Conservation (phyloP, 129 eudicot genomes). For the Arctium lappa region DNA sequence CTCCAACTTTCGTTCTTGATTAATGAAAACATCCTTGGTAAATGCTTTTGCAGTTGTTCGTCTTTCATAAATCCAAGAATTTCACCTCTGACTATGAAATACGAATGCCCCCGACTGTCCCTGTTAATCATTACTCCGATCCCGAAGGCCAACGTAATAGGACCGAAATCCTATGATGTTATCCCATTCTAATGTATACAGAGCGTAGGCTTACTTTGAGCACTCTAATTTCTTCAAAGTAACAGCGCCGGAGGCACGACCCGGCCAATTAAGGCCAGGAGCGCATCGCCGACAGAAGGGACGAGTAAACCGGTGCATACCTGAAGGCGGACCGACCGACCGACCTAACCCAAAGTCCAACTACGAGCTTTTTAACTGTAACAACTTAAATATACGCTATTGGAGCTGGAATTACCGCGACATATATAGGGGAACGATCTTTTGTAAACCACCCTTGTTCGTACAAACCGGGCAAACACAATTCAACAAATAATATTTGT, state of each 20-base stretch:
- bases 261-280: not conserved
- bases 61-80: constrained; percentile 46
- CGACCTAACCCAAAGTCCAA: too few relatives aligned
- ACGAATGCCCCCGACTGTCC: constrained; percentile 28
- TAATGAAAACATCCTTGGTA: constrained; percentile 28
- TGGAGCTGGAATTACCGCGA: too few relatives aligned
- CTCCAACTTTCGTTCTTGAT: not conserved
- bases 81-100: constrained; percentile 29
- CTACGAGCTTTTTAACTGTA: too few relatives aligned
- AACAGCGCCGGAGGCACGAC: constrained; percentile 68
- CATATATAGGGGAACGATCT: too few relatives aligned
- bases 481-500: too few relatives aligned
- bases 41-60: constrained; percentile 38
- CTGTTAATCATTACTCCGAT: constrained; percentile 24
- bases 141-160: constrained; percentile 32
- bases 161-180: constrained; percentile 35
- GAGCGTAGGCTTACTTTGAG: not conserved
- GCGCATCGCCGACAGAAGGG: not conserved
- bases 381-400: too few relatives aligned
- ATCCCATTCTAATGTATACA: constrained; percentile 20
- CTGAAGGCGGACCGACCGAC: too few relatives aligned
- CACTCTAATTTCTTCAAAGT: constrained; percentile 43
- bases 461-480: too few relatives aligned
- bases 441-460: too few relatives aligned
- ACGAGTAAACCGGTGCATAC: too few relatives aligned